phyloP scores from a whole-genome alignment of 352 stramenopile species.

The Phytophthora rubi region DNA sequence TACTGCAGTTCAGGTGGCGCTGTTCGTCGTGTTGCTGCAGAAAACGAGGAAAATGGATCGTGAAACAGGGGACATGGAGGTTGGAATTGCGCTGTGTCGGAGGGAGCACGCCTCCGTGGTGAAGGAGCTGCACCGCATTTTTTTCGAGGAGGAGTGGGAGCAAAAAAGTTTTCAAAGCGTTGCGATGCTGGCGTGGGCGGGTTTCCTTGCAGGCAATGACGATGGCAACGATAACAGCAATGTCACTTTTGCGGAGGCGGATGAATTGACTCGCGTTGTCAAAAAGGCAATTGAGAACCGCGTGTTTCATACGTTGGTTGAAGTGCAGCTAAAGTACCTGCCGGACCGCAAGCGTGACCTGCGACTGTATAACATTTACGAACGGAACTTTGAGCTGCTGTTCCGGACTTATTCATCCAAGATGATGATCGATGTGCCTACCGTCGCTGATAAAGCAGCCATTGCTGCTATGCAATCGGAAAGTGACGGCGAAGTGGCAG shows the following conservation, averaged over 20 bases:
- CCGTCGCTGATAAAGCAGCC: conserved; percentile 68
- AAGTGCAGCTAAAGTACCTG: conserved; percentile 80
- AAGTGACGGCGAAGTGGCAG: conserved; percentile 55
- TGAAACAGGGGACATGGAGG: conserved; percentile 57
- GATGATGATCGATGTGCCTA: conserved; percentile 84
- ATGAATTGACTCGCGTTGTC: conserved; percentile 56
- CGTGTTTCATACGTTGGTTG: conserved; percentile 73
- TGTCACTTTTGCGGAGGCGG: conserved; percentile 64
- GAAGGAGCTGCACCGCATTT: conserved; percentile 63
- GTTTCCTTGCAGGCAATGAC: conserved; percentile 56
- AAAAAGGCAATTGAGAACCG: conserved; percentile 74
- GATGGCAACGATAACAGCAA: conserved; percentile 39
- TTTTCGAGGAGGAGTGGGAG: conserved; percentile 75
- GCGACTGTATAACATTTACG: conserved; percentile 73
- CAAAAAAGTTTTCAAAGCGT: conserved; percentile 75
- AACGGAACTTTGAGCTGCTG: conserved; percentile 72
- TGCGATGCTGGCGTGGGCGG: conserved; percentile 78
- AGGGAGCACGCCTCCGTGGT: conserved; percentile 59
- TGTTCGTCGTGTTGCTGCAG: conserved; percentile 70
- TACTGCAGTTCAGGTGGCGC: conserved; percentile 70
- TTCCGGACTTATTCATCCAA: conserved; percentile 78
- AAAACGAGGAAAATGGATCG: conserved; percentile 69
- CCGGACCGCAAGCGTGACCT: conserved; percentile 76
- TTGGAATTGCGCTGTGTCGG: conserved; percentile 47
- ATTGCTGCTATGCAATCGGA: conserved; percentile 74